Percentiles rank a stretch among this genome's conserved stretches.
Evolutionary conservation across 257 asterid species (phyloP).

Genomic region (Asclepias syriaca): DNA sequence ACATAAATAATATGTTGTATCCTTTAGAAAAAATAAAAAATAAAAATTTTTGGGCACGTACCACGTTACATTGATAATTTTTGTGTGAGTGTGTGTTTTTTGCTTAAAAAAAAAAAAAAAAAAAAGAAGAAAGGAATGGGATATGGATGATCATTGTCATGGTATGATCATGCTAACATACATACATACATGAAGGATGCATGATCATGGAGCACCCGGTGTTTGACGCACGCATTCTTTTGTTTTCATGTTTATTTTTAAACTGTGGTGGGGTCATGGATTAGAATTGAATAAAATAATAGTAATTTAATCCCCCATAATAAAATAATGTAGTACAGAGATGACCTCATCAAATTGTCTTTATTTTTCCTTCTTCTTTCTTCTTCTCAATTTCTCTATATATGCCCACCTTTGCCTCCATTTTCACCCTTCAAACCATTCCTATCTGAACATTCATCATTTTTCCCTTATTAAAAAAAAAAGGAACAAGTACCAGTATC

Average conservation of each 20-base stretch:
- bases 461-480: too few species aligned
- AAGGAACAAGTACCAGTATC: not conserved
- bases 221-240: not conserved
- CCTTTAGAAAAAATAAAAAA: too few species aligned
- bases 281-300: too few species aligned
- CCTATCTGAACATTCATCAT: not conserved
- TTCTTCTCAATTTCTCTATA: slow-evolving; percentile 30
- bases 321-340: not conserved
- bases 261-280: not conserved
- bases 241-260: not conserved
- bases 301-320: not conserved
- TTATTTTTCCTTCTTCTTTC: not conserved
- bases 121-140: too few species aligned
- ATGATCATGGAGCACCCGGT: not conserved
- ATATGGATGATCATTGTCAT: not conserved
- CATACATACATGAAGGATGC: not conserved
- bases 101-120: too few species aligned
- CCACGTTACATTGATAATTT: too few species aligned
- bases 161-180: not conserved
- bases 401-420: slow-evolving; percentile 47
- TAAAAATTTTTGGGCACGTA: too few species aligned
- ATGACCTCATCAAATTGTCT: slow-evolving; percentile 15
- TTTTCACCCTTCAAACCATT: slow-evolving; percentile 19
- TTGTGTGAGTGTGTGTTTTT: too few species aligned
- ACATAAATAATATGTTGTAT: too few species aligned